A percentile compares a stretch with the other conserved stretches of the same genome.
Conservation (phyloP, 2,329 filamentous ascomycete species). For the Periglandula ipomoeae region DNA sequence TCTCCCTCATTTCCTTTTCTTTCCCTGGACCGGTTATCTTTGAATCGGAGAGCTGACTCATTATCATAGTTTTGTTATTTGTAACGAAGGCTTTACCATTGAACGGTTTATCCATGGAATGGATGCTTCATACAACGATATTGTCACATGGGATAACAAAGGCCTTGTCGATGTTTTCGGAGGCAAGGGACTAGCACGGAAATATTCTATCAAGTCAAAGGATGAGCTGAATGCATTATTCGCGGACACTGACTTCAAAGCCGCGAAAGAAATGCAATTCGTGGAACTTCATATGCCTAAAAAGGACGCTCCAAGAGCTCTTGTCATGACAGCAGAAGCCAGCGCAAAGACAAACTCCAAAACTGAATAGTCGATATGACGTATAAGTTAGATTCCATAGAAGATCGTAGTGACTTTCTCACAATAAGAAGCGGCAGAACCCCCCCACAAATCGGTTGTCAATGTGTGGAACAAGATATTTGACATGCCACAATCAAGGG, state of each 20-base stretch:
- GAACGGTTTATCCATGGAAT: conserved; percentile 83
- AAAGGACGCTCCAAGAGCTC: conserved; percentile 63
- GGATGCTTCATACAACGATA: conserved; percentile 73
- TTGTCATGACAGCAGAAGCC: conserved; percentile 62
- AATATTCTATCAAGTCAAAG: conserved; percentile 60
- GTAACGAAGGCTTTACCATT: conserved; percentile 84
- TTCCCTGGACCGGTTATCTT: background rate
- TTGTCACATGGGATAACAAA: conserved; percentile 65
- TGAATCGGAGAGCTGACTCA: background rate
- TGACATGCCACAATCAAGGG: no score
- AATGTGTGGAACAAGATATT: no score
- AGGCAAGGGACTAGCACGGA: conserved; percentile 49
- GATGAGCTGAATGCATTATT: conserved; percentile 59
- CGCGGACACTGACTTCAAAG: conserved; percentile 52
- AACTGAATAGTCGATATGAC: conserved; percentile 20
- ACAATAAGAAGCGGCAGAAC: no score
- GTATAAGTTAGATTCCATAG: no score
- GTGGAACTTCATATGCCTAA: conserved; percentile 76
- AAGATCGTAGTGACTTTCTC: no score
- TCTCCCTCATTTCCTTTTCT: no score
- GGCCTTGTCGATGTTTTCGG: conserved; percentile 61
- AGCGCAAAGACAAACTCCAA: conserved; percentile 59
- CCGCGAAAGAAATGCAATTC: conserved; percentile 50
- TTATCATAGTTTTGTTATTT: conserved; percentile 60
- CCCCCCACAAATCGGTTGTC: no score